Evolutionary conservation across 2,329 filamentous ascomycete genomes (phyloP), one percentile per base, ranked within the genome.

Genomic region (Parascedosporium putredinis): DNA sequence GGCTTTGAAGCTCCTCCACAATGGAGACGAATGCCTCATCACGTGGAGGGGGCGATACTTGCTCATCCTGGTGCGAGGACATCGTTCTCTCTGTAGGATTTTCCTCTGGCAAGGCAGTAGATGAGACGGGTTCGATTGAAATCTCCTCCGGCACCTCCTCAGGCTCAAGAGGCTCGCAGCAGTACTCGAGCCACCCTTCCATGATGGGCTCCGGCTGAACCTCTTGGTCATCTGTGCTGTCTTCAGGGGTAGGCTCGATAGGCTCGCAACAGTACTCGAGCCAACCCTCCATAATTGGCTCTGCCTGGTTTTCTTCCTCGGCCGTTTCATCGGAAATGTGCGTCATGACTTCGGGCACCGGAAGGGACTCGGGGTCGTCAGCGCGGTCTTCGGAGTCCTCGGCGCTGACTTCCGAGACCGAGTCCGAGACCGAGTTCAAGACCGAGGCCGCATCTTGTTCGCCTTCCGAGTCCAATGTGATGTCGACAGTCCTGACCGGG

Each of bases 231-330:
- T n/a, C 36, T 20, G 36, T 18, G 9, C 8, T 45, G 5, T 14
- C n/a, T 38, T 48, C 20, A 16, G 31, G 5, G 51, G 47, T 6
- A n/a, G n/a, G n/a, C n/a, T 42, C 53, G 14, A 49, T 8, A 20
- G 55, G 49, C 18, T 53, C 51, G 42, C 53, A 53, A 22, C 49
- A 52, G 42, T 55, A 55, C 22, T 53, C 54, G 27, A 55, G 44
- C 54, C 54, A 55, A 18, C 54, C 54, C 34, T 53, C 54, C 14
- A 54, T 31, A 4, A 16, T 31, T 2, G 51, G 44, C 14, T 16
- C 24, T 7, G 31, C 45, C 5, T 10, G 22, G 7, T 16, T 33
- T 16, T 27, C 20, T 2, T 24, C 33, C 33, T 36, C 10, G 20
- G 20, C 22, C 9, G 16, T 18, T 25, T 31, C 12, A 12, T 31